Evolutionary conservation across 306 rosid species (phyloP).

Genomic region (Geum urbanum): DNA sequence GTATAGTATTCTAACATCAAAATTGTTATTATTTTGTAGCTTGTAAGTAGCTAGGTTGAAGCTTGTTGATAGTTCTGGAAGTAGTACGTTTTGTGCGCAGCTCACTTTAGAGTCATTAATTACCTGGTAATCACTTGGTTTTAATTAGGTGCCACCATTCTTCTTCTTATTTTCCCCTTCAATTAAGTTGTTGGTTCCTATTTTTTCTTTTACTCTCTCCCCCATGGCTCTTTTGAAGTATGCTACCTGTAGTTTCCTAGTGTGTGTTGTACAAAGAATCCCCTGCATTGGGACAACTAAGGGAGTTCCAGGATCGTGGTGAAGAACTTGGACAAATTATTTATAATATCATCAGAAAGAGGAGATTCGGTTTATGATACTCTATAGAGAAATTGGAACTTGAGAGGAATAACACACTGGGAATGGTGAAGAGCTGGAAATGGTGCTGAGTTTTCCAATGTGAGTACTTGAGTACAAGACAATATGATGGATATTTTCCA

Average conservation of each 20-base stretch:
- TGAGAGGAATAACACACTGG: no score
- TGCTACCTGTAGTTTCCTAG: conserved; percentile 25
- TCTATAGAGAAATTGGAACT: not conserved
- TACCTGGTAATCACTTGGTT: conserved; percentile 34
- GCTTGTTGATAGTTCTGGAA: conserved; percentile 27
- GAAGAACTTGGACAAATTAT: conserved; percentile 66
- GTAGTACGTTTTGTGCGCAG: conserved; percentile 2
- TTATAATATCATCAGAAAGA: conserved; percentile 38
- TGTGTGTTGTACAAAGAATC: no score
- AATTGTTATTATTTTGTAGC: conserved; percentile 35
- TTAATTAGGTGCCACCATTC: conserved; percentile 19
- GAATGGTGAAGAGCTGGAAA: no score
- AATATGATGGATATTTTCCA: conserved; percentile 7
- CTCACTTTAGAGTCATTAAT: not conserved
- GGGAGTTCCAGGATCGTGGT: conserved; percentile 49
- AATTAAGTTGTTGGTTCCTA: conserved; percentile 16
- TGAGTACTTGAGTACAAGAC: conserved; percentile 41
- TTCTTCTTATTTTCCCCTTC: not conserved
- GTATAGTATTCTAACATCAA: not conserved
- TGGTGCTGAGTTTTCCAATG: conserved; percentile 47
- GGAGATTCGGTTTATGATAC: conserved; percentile 24
- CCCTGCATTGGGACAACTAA: no score
- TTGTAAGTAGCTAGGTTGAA: conserved; percentile 38
- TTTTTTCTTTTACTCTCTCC: not conserved
- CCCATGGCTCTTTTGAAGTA: conserved; percentile 35